A percentile compares a stretch with the other conserved stretches of the same genome.
phyloP scores from a whole-genome alignment of 2,329 filamentous ascomycete species.

The Xylariales sp. region DNA sequence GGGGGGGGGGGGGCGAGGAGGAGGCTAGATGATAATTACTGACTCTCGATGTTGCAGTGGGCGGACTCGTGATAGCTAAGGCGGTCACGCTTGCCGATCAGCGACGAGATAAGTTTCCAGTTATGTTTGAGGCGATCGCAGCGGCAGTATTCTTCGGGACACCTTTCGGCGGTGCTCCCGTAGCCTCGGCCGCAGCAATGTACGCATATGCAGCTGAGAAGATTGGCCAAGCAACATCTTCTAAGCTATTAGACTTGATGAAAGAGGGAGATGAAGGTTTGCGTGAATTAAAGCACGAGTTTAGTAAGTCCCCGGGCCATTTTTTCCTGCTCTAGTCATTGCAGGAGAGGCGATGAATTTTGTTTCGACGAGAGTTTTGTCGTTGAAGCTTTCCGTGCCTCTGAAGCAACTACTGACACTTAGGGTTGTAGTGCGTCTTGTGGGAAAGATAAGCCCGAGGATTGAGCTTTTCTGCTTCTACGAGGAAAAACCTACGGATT shows the following conservation, averaged over 20 bases:
- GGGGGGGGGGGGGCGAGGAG: neutral
- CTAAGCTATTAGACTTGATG: constrained; percentile 56
- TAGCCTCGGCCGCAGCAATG: constrained; percentile 54
- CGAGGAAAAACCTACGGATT: constrained; percentile 55
- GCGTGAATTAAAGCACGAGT: constrained; percentile 54
- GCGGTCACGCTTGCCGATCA: constrained; percentile 52
- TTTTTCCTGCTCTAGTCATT: neutral
- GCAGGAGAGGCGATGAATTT: neutral
- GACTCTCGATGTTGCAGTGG: constrained; percentile 45
- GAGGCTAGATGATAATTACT: neutral
- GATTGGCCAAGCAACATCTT: constrained; percentile 49
- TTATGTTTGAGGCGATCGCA: constrained; percentile 56
- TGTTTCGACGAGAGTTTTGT: neutral
- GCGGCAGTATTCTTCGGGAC: constrained; percentile 57
- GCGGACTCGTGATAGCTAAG: constrained; percentile 58
- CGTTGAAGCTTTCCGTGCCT: neutral
- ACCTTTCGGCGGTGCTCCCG: constrained; percentile 54
- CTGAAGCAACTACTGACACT: neutral
- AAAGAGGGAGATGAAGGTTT: constrained; percentile 54
- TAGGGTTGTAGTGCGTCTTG: constrained; percentile 45
- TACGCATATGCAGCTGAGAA: constrained; percentile 52
- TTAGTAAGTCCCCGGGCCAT: constrained; percentile 37
- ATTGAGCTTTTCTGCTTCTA: constrained; percentile 56
- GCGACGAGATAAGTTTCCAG: constrained; percentile 51
- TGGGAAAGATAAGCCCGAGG: constrained; percentile 50